Conservation (phyloP, 345 rosid species). For the Salix viminalis region DNA sequence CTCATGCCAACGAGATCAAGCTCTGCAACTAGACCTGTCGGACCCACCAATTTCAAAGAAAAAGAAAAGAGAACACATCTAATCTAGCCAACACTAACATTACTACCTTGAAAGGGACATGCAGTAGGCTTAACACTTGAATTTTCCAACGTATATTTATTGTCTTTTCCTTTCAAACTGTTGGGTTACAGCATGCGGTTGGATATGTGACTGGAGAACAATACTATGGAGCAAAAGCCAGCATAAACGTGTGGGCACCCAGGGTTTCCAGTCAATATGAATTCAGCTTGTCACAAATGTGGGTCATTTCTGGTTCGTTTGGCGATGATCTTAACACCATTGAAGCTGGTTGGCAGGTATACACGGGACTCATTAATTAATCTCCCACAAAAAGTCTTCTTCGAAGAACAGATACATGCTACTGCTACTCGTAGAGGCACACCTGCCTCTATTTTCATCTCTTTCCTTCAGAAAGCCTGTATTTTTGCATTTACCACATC, state of each 20-base stretch:
- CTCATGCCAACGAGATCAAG: not conserved
- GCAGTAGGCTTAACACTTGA: not conserved
- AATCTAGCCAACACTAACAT: too few species aligned
- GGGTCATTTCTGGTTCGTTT: constrained; percentile 96
- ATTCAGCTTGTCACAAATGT: constrained; percentile 88
- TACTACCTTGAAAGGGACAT: not conserved
- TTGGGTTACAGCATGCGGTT: constrained; percentile 77
- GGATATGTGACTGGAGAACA: constrained; percentile 80
- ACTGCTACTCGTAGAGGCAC: too few species aligned
- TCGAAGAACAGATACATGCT: not conserved
- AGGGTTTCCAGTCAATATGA: constrained; percentile 69
- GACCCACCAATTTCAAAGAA: not conserved
- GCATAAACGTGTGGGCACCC: constrained; percentile 96
- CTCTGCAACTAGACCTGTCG: not conserved
- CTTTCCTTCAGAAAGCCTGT: not conserved
- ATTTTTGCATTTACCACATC: not conserved
- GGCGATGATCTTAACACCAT: constrained; percentile 92
- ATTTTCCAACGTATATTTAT: not conserved
- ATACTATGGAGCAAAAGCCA: constrained; percentile 94
- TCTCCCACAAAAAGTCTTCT: not conserved
- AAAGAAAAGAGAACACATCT: not conserved
- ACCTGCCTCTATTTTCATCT: not conserved
- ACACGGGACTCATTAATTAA: not conserved
- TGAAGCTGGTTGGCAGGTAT: constrained; percentile 99
- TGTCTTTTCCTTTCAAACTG: not conserved